Conservation (phyloP, 2,329 filamentous ascomycete genomes). For the Penicillium sp. region DNA sequence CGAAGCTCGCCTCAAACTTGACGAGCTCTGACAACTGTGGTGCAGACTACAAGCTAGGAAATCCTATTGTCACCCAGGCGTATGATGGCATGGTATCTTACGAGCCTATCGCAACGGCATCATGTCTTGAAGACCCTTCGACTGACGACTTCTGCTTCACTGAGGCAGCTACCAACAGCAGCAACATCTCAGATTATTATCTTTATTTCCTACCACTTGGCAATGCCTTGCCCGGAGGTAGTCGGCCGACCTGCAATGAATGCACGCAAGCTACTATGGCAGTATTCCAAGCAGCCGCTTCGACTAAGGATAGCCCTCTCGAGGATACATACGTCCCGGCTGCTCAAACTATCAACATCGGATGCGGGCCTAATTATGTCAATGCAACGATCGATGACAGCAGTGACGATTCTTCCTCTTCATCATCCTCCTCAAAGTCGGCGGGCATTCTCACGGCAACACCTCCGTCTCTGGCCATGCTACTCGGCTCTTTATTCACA, state of each 20-base stretch:
- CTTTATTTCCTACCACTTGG: slow-evolving; percentile 86
- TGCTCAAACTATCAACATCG: slow-evolving; percentile 67
- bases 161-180: slow-evolving; percentile 73
- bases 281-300: slow-evolving; percentile 68
- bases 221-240: slow-evolving; percentile 60
- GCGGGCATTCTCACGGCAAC: slow-evolving; percentile 1
- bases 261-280: slow-evolving; percentile 80
- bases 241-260: slow-evolving; percentile 67
- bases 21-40: slow-evolving; percentile 63
- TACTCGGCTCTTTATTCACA: slow-evolving; percentile 1
- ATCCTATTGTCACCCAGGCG: slow-evolving; percentile 68
- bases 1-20: slow-evolving; percentile 62
- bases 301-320: slow-evolving; percentile 63
- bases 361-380: slow-evolving; percentile 55
- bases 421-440: not conserved
- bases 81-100: slow-evolving; percentile 75
- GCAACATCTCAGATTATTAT: slow-evolving; percentile 67
- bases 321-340: slow-evolving; percentile 65
- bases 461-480: not conserved
- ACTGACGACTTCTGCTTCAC: slow-evolving; percentile 73
- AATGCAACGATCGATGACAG: slow-evolving; percentile 42
- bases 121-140: slow-evolving; percentile 67
- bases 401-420: slow-evolving; percentile 11
- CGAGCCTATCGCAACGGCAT: slow-evolving; percentile 70
- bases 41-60: slow-evolving; percentile 62